These are phyloP conservation scores for Trifolium subterraneum DNA, from an alignment of 306 rosid genomes.

Conservation along the genomic window DNA sequence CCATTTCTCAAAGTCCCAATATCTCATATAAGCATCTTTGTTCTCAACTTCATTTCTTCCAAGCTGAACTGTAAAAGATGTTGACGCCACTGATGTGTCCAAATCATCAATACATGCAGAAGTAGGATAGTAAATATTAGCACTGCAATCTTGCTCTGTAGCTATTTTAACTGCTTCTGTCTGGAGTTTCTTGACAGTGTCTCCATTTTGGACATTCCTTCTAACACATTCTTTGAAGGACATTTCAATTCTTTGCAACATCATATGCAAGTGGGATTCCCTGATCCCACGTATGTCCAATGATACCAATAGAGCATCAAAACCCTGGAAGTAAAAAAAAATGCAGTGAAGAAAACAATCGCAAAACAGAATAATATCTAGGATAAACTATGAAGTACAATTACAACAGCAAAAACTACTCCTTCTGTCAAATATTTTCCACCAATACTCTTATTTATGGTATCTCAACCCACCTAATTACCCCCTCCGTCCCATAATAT, in stretches of 20 bases:
- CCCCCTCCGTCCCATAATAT: too few species aligned
- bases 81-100: constrained; percentile 56
- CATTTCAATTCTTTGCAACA: constrained; percentile 62
- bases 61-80: constrained; percentile 66
- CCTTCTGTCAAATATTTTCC: not conserved
- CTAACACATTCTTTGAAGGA: constrained; percentile 63
- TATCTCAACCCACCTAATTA: not conserved
- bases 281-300: constrained; percentile 77
- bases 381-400: constrained; percentile 10
- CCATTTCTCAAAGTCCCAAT: constrained; percentile 78
- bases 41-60: constrained; percentile 58
- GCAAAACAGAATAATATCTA: constrained; percentile 22
- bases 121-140: constrained; percentile 46
- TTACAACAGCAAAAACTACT: not conserved
- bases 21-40: constrained; percentile 60
- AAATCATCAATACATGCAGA: constrained; percentile 46
- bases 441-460: not conserved
- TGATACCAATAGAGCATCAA: constrained; percentile 71
- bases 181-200: constrained; percentile 36
- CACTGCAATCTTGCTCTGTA: constrained; percentile 41
- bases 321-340: constrained; percentile 58
- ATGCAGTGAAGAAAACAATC: constrained; percentile 28
- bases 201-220: constrained; percentile 46
- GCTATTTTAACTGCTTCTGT: constrained; percentile 47
- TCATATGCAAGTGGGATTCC: constrained; percentile 74